Base-by-base conservation (phyloP, 805 yeast species). In the Saccharomycopsis sp. region DNA sequence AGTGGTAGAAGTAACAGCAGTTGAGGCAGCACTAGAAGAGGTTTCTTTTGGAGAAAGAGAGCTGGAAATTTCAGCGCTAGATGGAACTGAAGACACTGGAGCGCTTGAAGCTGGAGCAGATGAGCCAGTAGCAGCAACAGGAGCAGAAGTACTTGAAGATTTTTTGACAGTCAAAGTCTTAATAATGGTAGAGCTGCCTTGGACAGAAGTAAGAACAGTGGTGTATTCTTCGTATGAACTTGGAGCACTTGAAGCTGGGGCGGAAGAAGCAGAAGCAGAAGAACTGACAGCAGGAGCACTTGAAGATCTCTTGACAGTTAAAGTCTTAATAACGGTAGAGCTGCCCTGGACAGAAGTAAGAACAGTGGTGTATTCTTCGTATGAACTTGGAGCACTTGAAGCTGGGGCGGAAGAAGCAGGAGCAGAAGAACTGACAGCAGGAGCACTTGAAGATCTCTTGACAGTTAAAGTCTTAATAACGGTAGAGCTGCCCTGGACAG, bases 31-130 rank as follows among this genome's bases (percentile, higher is more conserved):
- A 32, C 43, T 30, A 9, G 34, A 21, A 20, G 44, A 26, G 25
- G 50, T 41, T 15, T 52, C 45, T 32, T 48, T 45, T 48, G 55
- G 53, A 38, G 52, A 49, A 47, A 44, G 49, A 33, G 55, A 49
- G 39, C 54, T 50, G 45, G 45, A 47, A 20, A 38, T 31, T 32
- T 52, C 50, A 20, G 21, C 45, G 29, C n/a, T 21, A n/a, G 37
- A 21, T 21, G 12, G 14, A 8, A 6, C 14, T 8, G 10, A 4
- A 6, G 37, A 13, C 15, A 34, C 20, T 5, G 9, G 4, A 17
- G 34, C 12, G 32, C 4, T n/a, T 5, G 34, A 21, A 34, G 37
- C 20, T 23, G 26, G 6, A 20, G 10, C 21, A 6, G 5, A 19
- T 27, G 19, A 3, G 20, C 20, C 26, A 28, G n/a, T 6, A 14